Conservation (phyloP, 805 yeast species). For the Yarrowia osloensis region DNA sequence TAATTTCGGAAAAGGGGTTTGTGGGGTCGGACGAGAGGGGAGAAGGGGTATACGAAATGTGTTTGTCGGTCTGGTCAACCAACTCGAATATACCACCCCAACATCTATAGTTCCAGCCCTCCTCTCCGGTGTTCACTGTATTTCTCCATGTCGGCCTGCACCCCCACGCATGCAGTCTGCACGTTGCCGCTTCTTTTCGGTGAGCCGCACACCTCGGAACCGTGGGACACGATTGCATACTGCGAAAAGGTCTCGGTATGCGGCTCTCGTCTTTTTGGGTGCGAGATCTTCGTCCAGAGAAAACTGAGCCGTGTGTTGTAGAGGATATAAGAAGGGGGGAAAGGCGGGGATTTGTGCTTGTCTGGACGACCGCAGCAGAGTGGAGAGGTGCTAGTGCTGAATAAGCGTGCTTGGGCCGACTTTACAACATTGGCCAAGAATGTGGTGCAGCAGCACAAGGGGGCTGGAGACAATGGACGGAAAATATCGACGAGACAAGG, state of each 20-base stretch:
- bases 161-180: background rate
- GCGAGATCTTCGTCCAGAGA: background rate
- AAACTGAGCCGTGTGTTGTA: too few relatives aligned
- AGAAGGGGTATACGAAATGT: too few relatives aligned
- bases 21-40: too few relatives aligned
- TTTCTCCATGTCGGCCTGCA: background rate
- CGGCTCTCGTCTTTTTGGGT: background rate
- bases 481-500: background rate
- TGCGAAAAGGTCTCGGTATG: background rate
- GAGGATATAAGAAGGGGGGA: background rate
- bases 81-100: too few relatives aligned
- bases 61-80: too few relatives aligned
- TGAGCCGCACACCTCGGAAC: constrained; percentile 11
- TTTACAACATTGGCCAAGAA: constrained; percentile 1
- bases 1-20: too few relatives aligned
- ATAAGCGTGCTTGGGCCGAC: background rate
- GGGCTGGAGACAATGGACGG: background rate
- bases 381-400: background rate
- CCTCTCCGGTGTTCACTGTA: too few relatives aligned
- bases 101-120: too few relatives aligned
- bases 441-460: background rate
- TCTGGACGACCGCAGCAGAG: background rate
- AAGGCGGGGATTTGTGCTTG: background rate
- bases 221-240: constrained; percentile 1
- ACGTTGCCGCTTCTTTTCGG: background rate